Base-by-base conservation (phyloP, 2,329 filamentous ascomycete genomes). In the Aspergillus cejpii region DNA sequence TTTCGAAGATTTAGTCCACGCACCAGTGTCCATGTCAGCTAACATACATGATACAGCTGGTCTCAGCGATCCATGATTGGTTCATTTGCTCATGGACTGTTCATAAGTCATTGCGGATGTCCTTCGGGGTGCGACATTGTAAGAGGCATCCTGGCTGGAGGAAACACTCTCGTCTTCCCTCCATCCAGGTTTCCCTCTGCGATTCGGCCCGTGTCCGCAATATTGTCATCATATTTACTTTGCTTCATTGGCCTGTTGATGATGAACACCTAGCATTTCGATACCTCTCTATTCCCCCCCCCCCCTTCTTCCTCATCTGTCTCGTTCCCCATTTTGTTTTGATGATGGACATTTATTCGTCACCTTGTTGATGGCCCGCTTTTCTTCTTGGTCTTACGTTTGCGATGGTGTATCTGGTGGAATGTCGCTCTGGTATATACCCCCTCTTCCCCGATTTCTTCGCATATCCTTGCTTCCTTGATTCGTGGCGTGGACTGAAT, bases 381-480 rank as follows among this genome's bases (percentile, higher is more conserved):
- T 42, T 31, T 19, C 23, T 39, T 47, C 21, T 44, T 49, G 40
- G 34, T 47, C 38, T 49, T 36, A 29, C 46, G 36, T 49, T 48
- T 41, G 29, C 41, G 28, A 48, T 49, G 44, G 44, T 48, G 47
- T 49, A 49, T 52, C 48, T 53, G 49, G 43, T 48, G 45, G 44
- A 42, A 49, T 46, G 39, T 48, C 47, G 50, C 49, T 48, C 51
- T 52, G 52, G 52, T 57, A 57, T 58, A 58, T 58, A 58, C 54
- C 54, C 53, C 48, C 45, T 5, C 23, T 4, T n/a, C n/a, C n/a
- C n/a, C n/a, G n/a, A 46, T 56, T 56, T 52, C 45, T 45, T 54
- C 49, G 51, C 53, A 55, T 57, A 50, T 43, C n/a, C n/a, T n/a
- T n/a, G n/a, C n/a, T n/a, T n/a, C n/a, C n/a, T n/a, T n/a, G n/a